These are phyloP conservation scores for Paecilomyces sp. DNA, from an alignment of 2,329 filamentous ascomycete genomes.

Conservation along the genomic window DNA sequence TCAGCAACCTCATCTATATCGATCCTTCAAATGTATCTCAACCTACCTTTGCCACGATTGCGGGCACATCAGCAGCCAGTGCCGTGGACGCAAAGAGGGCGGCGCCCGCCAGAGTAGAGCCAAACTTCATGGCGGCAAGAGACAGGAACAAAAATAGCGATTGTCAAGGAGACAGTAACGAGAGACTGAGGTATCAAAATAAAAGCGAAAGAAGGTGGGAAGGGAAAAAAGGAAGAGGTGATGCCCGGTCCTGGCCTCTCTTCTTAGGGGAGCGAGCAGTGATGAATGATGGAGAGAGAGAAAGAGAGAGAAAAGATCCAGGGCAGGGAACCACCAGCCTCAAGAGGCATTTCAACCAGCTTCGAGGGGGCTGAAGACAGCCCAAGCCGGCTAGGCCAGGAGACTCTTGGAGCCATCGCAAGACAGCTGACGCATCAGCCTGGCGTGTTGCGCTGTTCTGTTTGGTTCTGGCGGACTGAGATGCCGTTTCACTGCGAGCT, in stretches of 20 bases:
- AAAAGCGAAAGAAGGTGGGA: neutral
- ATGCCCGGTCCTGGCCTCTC: neutral
- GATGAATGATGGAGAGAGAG: too few species aligned
- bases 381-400: neutral
- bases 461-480: neutral
- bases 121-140: slow-evolving; percentile 48
- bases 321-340: neutral
- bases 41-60: slow-evolving; percentile 57
- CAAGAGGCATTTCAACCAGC: neutral
- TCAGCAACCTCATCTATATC: neutral
- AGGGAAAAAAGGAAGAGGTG: neutral
- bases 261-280: neutral
- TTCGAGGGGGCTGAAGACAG: neutral
- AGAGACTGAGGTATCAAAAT: neutral
- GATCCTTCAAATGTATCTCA: neutral
- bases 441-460: neutral
- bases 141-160: neutral
- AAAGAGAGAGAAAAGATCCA: too few species aligned
- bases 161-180: neutral
- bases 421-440: neutral
- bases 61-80: slow-evolving; percentile 47
- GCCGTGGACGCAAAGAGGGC: slow-evolving; percentile 44
- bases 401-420: neutral
- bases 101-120: slow-evolving; percentile 42
- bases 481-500: neutral